A percentile compares a stretch with the other conserved stretches of the same genome.
Conservation (phyloP, 1,284 basidiomycete species). For the Papiliotrema laurentii region DNA sequence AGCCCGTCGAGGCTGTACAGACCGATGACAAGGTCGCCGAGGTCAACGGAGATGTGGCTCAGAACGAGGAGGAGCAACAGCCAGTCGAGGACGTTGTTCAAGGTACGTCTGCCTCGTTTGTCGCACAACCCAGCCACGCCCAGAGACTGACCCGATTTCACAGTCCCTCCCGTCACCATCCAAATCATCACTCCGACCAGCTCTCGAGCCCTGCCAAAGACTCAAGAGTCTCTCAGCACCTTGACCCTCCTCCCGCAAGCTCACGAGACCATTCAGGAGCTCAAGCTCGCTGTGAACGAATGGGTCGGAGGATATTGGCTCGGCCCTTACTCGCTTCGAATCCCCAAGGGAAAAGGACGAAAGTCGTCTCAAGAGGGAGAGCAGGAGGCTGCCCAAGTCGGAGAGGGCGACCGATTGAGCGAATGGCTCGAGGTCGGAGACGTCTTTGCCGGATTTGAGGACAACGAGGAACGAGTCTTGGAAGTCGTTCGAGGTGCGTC, state of each 20-base stretch:
- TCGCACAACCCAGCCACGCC: background rate
- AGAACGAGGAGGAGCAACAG: background rate
- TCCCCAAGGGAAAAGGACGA: constrained; percentile 24
- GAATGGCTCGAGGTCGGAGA: constrained; percentile 49
- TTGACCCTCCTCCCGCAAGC: constrained; percentile 41
- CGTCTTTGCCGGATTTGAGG: constrained; percentile 41
- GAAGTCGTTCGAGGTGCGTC: constrained; percentile 45
- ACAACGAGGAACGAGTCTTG: constrained; percentile 36
- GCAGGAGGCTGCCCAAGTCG: constrained; percentile 41
- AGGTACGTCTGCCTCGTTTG: background rate
- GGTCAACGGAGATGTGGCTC: background rate
- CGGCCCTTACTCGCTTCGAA: constrained; percentile 47
- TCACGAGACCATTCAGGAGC: constrained; percentile 47
- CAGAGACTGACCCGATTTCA: background rate
- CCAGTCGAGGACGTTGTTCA: background rate
- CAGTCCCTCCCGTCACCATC: constrained; percentile 35
- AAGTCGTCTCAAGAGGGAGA: constrained; percentile 4
- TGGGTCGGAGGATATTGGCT: constrained; percentile 50
- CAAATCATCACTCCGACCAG: constrained; percentile 40
- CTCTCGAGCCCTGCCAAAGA: constrained; percentile 40
- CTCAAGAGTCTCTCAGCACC: constrained; percentile 24
- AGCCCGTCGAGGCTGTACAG: background rate
- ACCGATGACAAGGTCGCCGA: background rate
- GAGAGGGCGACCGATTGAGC: constrained; percentile 45
- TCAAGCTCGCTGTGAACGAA: constrained; percentile 47